A percentile compares a stretch with the other conserved stretches of the same genome.
Conservation (phyloP, 331 rosid genomes). For the Erythrophleum ivorense region DNA sequence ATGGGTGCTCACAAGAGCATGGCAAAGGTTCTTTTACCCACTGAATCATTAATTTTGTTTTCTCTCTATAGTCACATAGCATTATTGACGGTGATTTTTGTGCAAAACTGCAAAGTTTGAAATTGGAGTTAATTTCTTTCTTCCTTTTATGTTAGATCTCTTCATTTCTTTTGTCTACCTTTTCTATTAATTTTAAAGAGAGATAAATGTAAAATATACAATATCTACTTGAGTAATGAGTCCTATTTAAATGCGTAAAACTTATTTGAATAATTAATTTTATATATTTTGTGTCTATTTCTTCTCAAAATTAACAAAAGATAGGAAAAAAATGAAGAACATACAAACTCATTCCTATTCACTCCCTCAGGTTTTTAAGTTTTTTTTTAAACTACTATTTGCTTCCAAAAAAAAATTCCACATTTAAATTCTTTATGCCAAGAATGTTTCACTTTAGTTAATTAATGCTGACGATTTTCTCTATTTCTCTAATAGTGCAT, state of each 20-base stretch:
- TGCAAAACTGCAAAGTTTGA: constrained; percentile 67
- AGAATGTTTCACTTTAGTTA: background rate
- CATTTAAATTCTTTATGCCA: too few relatives aligned
- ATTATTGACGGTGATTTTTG: constrained; percentile 1
- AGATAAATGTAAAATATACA: too few relatives aligned
- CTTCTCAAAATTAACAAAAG: too few relatives aligned
- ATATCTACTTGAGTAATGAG: too few relatives aligned
- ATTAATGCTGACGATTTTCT: constrained; percentile 10
- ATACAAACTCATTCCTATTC: constrained; percentile 53
- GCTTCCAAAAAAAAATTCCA: constrained; percentile 25
- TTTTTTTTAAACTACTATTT: background rate
- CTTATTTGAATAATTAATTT: too few relatives aligned
- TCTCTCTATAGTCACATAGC: background rate
- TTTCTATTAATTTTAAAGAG: too few relatives aligned
- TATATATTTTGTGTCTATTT: too few relatives aligned
- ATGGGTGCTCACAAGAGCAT: constrained; percentile 78
- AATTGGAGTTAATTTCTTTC: constrained; percentile 64
- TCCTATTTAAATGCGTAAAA: too few relatives aligned
- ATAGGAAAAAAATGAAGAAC: too few relatives aligned
- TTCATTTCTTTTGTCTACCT: too few relatives aligned
- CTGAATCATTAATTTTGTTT: background rate
- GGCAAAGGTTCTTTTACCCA: constrained; percentile 56
- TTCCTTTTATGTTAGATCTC: too few relatives aligned
- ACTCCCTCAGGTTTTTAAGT: constrained; percentile 54
- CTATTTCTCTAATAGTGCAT: constrained; percentile 40